Evolutionary conservation across 2,329 filamentous ascomycete genomes (phyloP), one percentile per base, ranked within the genome.

Genomic region (Lomentospora prolificans): DNA sequence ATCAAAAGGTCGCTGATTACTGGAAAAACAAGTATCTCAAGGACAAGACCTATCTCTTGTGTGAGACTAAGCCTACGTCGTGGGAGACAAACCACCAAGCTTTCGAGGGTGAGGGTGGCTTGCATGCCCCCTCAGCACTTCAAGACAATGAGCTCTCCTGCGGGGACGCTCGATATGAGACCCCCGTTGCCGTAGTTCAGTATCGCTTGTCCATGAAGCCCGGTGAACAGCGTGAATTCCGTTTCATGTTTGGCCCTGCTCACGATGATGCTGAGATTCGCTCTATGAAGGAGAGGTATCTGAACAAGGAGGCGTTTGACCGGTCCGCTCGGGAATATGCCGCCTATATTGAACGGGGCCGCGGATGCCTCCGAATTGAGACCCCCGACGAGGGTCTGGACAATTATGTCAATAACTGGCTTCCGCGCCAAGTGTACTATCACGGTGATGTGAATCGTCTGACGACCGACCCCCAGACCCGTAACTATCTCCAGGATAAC

Each of bases 401-500:
- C 64, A 79, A 81, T 61, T 77, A 81, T 58, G 73, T 82, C 64
- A 82, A 82, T 67, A 72, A 80, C 65, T 82, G 79, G 79, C 69
- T 81, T 9, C 75, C 78, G 12, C 76, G 78, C 6, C 79, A 82
- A 61, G 70, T 77, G 14, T 81, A 76, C 69, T 81, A 82, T 64
- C 79, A 82, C 61, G 79, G 79, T 53, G 77, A 80, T 59, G 77
- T 80, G 41, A 82, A 82, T 63, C 76, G 79, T 9, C 66, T 82
- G 31, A 80, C 77, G 0, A 81, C 79, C 0, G 78, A 81, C 62
- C 78, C 79, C 19, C 79, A 81, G 62, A 82, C 79, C 6, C 74
- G 79, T 46, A 81, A 82, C 61, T 82, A 80, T 60, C 65, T 82
- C 3, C 78, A 82, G 62, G 79, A 82, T 64, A 80, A 79, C 64